Evolutionary conservation across 2,329 filamentous ascomycete genomes (phyloP).

Genomic region (Metarhizium brunneum): DNA sequence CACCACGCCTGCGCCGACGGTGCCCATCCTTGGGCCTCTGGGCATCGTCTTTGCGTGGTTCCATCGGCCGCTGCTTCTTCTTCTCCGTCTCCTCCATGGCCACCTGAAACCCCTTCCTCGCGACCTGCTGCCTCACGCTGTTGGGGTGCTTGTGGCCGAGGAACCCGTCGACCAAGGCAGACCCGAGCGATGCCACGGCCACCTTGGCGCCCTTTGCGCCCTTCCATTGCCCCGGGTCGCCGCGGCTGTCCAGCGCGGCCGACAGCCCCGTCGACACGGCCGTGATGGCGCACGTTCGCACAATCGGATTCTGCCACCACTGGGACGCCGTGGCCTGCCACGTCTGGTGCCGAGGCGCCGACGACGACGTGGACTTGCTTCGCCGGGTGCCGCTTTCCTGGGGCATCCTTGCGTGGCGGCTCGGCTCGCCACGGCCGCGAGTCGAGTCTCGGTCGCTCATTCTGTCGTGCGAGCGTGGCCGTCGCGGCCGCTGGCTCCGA

Average conservation of each 20-base stretch:
- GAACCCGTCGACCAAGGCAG: conserved; percentile 38
- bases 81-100: conserved; percentile 7
- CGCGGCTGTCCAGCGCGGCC: conserved; percentile 35
- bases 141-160: conserved; percentile 25
- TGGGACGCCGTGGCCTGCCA: not conserved
- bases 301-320: conserved; percentile 28
- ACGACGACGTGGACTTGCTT: not conserved
- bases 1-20: not conserved
- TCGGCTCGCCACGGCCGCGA: not conserved
- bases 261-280: conserved; percentile 38
- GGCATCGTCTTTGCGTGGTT: not conserved
- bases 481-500: not conserved
- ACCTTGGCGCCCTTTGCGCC: conserved; percentile 39
- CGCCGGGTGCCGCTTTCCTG: not conserved
- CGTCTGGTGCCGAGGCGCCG: not conserved
- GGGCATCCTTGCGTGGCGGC: not conserved
- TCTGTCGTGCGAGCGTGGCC: not conserved
- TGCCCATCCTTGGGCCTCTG: not conserved
- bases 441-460: not conserved
- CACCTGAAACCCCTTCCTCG: conserved; percentile 6
- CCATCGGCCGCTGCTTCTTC: not conserved
- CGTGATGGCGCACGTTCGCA: conserved; percentile 33
- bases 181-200: conserved; percentile 37
- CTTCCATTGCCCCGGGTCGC: conserved; percentile 35
- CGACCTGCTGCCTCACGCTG: conserved; percentile 10